Percentiles rank a stretch among this genome's conserved stretches.
phyloP scores from a whole-genome alignment of 179 eudicot genomes.

The Actinidia polygama region DNA sequence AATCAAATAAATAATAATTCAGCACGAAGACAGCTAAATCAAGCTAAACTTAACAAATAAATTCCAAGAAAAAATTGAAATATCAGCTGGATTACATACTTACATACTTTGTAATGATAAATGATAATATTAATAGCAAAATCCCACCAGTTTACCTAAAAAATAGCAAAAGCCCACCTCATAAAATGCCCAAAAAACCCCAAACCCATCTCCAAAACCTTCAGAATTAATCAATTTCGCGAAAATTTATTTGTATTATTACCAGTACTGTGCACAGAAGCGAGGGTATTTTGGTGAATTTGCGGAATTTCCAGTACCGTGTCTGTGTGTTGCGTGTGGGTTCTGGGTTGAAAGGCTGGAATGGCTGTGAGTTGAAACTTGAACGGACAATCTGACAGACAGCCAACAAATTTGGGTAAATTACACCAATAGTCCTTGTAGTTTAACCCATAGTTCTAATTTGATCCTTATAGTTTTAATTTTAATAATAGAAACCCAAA shows the following conservation, averaged over 20 bases:
- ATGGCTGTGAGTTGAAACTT: no score
- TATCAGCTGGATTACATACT: neutral
- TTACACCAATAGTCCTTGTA: no score
- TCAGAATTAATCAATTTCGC: neutral
- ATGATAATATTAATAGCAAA: neutral
- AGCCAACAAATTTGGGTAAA: no score
- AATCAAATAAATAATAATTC: slow-evolving; percentile 19
- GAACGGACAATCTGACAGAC: no score
- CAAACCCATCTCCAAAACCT: neutral
- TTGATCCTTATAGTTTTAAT: no score
- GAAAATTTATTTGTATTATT: neutral
- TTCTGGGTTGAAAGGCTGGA: no score
- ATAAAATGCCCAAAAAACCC: neutral
- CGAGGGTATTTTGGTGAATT: slow-evolving; percentile 3
- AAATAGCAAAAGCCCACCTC: neutral
- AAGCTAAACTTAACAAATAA: neutral
- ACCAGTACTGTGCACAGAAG: slow-evolving; percentile 34
- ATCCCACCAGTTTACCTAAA: neutral
- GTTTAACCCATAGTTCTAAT: no score
- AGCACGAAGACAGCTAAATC: neutral
- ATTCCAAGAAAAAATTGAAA: neutral
- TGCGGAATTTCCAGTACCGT: no score
- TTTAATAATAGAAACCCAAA: no score
- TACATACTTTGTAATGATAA: neutral
- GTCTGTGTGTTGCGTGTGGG: no score